phyloP scores from a whole-genome alignment of 2,329 filamentous ascomycete species.

The Amphichorda felina region DNA sequence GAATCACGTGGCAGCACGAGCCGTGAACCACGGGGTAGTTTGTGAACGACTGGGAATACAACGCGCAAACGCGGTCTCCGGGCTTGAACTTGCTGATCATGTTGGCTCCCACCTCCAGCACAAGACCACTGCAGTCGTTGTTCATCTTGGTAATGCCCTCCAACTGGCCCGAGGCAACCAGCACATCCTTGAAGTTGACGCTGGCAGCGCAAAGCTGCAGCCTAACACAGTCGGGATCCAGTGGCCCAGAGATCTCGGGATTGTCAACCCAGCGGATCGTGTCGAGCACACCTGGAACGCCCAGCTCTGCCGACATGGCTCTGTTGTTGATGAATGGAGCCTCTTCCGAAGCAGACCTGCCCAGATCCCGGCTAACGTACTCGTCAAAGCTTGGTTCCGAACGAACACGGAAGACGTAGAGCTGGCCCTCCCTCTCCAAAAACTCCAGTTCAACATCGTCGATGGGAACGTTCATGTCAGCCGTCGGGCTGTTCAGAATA shows the following conservation, averaged over 20 bases:
- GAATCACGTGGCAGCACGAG: background rate
- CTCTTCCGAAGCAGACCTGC: constrained; percentile 1
- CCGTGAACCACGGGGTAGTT: constrained; percentile 10
- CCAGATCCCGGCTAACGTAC: constrained; percentile 4
- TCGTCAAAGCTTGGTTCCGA: constrained; percentile 4
- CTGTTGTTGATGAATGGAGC: constrained; percentile 4
- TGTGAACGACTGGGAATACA: constrained; percentile 11
- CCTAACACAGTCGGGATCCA: constrained; percentile 7
- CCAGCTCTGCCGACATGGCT: constrained; percentile 6
- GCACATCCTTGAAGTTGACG: constrained; percentile 16
- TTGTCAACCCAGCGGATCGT: constrained; percentile 8
- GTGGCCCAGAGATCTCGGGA: constrained; percentile 3
- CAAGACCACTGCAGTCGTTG: constrained; percentile 9
- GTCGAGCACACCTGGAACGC: constrained; percentile 8
- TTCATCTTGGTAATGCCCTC: constrained; percentile 20
- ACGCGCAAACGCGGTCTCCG: constrained; percentile 9
- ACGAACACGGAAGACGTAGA: constrained; percentile 8
- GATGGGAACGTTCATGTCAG: constrained; percentile 3
- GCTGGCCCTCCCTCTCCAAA: constrained; percentile 6
- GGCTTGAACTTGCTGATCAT: constrained; percentile 4
- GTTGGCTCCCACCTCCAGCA: constrained; percentile 8
- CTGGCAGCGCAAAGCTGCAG: constrained; percentile 5
- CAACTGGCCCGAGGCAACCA: constrained; percentile 20
- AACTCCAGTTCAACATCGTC: constrained; percentile 7
- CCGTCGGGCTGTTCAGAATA: constrained; percentile 4